A percentile compares a stretch with the other conserved stretches of the same genome.
Conservation (phyloP, 495 filamentous ascomycete species). For the Venustampulla echinocandica region DNA sequence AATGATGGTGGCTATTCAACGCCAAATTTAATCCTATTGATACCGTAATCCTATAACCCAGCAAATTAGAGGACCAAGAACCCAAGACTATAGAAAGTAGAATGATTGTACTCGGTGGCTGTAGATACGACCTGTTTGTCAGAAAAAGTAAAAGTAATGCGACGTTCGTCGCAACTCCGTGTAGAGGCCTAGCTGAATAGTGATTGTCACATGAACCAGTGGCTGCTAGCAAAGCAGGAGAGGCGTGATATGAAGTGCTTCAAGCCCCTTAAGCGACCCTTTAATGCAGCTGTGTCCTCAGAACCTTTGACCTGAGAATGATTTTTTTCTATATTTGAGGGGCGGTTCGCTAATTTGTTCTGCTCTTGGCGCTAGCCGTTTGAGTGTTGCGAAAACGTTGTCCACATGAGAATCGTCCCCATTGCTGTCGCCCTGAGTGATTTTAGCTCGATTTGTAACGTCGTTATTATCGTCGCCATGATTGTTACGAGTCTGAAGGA, state of each 20-base stretch:
- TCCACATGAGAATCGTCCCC: background rate
- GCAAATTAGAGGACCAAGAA: too few species aligned
- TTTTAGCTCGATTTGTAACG: background rate
- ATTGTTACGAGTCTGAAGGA: background rate
- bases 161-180: too few species aligned
- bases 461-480: background rate
- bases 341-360: background rate
- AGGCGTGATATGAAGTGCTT: background rate
- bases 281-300: background rate
- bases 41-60: too few species aligned
- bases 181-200: too few species aligned
- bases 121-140: too few species aligned
- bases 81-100: too few species aligned
- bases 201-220: too few species aligned
- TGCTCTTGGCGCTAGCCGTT: background rate
- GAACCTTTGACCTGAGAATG: background rate
- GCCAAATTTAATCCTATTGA: too few species aligned
- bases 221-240: too few species aligned
- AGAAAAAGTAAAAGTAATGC: too few species aligned
- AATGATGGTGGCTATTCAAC: too few species aligned
- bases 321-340: background rate
- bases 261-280: background rate
- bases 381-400: background rate
- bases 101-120: too few species aligned
- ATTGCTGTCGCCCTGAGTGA: background rate